Evolutionary conservation across 2,329 filamentous ascomycete species (phyloP).

Genomic region (Exophiala bonariae): DNA sequence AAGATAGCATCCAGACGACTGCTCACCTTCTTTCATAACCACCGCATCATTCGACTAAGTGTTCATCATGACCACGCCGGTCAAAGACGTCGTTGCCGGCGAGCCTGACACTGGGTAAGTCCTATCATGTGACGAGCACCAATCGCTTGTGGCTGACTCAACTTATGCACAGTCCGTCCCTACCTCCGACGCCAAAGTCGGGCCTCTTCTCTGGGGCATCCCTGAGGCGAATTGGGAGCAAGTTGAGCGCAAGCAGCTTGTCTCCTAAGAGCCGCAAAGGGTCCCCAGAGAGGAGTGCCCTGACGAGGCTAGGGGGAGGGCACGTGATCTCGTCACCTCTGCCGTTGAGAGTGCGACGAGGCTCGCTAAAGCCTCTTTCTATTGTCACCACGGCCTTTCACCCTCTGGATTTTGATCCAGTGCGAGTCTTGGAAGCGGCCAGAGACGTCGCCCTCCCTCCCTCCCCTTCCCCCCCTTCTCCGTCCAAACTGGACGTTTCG

Average conservation of each 20-base stretch:
- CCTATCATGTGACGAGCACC: neutral
- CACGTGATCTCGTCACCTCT: conserved; percentile 9
- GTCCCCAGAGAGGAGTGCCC: conserved; percentile 13
- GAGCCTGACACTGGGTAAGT: neutral
- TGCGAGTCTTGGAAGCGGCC: conserved; percentile 15
- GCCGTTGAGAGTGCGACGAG: neutral
- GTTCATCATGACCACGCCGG: conserved; percentile 6
- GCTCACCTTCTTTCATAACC: neutral
- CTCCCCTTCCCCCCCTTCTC: neutral
- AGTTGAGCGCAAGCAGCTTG: conserved; percentile 15
- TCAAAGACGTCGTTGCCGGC: neutral
- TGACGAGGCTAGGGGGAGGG: conserved; percentile 9
- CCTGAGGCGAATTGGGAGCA: conserved; percentile 14
- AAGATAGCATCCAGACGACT: neutral
- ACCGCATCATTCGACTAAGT: neutral
- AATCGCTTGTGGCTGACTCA: neutral
- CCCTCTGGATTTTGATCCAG: conserved; percentile 23
- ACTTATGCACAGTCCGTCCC: neutral
- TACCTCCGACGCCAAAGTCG: conserved; percentile 11
- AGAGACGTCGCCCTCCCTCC: conserved; percentile 9
- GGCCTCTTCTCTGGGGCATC: conserved; percentile 9
- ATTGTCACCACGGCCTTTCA: conserved; percentile 17
- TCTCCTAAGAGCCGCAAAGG: conserved; percentile 10
- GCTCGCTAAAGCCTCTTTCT: conserved; percentile 18
- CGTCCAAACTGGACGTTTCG: conserved; percentile 3